These are phyloP conservation scores for Penstemon newberryi DNA, from an alignment of 257 asterid species.

Conservation along the genomic window DNA sequence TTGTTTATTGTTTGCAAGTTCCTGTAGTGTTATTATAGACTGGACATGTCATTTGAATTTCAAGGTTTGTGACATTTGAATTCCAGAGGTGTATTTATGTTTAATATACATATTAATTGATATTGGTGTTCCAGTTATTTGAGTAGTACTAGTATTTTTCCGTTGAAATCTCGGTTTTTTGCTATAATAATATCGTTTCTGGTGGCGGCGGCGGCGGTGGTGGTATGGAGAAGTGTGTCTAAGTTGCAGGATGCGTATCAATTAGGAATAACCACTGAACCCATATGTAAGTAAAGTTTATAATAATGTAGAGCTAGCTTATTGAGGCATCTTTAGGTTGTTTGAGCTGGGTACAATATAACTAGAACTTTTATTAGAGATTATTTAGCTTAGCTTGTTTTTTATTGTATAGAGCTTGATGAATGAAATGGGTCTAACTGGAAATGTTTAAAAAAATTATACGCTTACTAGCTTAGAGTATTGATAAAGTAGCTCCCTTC, in stretches of 20 bases:
- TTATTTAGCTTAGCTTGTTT: conserved; percentile 17
- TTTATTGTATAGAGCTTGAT: conserved; percentile 15
- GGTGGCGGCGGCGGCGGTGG: conserved; percentile 8
- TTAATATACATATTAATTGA: background rate
- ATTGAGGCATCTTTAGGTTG: conserved; percentile 15
- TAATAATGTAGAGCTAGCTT: background rate
- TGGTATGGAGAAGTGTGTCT: background rate
- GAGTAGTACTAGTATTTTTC: conserved; percentile 9
- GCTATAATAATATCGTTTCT: background rate
- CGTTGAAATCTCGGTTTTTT: conserved; percentile 13
- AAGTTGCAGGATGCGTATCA: background rate
- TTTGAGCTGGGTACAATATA: conserved; percentile 20
- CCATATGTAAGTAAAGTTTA: too few species aligned
- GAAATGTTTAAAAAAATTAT: background rate
- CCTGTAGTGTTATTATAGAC: conserved; percentile 16
- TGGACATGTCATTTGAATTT: conserved; percentile 10
- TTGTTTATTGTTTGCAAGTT: conserved; percentile 10
- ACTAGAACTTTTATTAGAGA: conserved; percentile 4
- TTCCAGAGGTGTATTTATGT: background rate
- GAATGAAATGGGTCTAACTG: conserved; percentile 1
- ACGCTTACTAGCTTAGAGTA: background rate
- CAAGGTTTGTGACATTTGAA: background rate
- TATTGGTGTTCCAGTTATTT: background rate
- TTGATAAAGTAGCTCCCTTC: background rate
- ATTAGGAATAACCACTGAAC: background rate